Percentiles rank a stretch among this genome's conserved stretches.
Evolutionary conservation across 1,284 basidiomycete species (phyloP).

Genomic region (Cryptococcus maquisensis): DNA sequence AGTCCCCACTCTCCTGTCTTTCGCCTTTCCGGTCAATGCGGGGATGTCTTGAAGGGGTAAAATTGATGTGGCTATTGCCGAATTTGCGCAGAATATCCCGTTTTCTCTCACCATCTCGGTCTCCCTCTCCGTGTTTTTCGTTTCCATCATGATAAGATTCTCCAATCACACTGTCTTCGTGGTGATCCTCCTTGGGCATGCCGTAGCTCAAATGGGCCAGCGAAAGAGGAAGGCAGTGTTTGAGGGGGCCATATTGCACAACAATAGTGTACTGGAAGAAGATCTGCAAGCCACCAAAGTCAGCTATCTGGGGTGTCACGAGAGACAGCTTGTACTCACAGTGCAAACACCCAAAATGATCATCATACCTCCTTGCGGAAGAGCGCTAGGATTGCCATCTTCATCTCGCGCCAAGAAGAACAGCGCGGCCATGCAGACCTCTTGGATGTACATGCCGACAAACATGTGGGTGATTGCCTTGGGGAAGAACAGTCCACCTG

Average conservation of each 20-base stretch:
- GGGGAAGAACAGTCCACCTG: conserved; percentile 92
- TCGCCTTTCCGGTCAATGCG: neutral
- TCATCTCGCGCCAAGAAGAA: conserved; percentile 75
- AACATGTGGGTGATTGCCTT: conserved; percentile 89
- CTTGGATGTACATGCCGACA: conserved; percentile 79
- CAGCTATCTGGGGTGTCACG: neutral
- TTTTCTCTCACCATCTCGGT: too few species aligned
- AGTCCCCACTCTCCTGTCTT: neutral
- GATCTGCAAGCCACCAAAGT: conserved; percentile 48
- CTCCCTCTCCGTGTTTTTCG: neutral
- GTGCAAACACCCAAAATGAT: conserved; percentile 75
- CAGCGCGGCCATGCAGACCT: conserved; percentile 71
- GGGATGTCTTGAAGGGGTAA: neutral
- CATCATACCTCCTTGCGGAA: conserved; percentile 74
- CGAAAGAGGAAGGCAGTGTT: conserved; percentile 64
- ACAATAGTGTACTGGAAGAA: conserved; percentile 65
- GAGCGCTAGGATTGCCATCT: conserved; percentile 55
- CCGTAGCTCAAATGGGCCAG: conserved; percentile 66
- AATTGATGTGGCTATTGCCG: neutral
- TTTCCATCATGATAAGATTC: conserved; percentile 7
- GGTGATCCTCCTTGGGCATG: conserved; percentile 37
- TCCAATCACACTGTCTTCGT: conserved; percentile 25
- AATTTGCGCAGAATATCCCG: too few species aligned
- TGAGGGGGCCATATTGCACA: conserved; percentile 57
- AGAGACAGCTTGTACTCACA: conserved; percentile 48